These are phyloP conservation scores for Phytophthora vignae DNA, from an alignment of 352 stramenopile genomes.

Conservation along the genomic window DNA sequence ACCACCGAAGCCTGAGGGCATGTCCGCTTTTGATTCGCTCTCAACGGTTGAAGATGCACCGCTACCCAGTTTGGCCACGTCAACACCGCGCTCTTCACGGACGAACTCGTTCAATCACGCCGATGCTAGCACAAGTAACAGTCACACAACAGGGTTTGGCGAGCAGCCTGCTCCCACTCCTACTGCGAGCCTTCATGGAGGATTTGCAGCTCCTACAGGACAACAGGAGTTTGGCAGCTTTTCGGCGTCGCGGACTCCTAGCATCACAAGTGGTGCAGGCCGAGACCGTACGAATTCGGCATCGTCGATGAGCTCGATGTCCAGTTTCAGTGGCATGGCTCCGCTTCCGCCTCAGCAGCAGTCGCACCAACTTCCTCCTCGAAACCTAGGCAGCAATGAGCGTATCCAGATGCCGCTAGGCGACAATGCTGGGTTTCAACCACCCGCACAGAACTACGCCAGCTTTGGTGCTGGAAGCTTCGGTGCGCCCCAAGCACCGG, in stretches of 20 bases:
- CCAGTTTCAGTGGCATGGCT: slow-evolving; percentile 41
- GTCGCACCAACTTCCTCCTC: slow-evolving; percentile 27
- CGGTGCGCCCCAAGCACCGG: slow-evolving; percentile 4
- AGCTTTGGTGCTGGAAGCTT: slow-evolving; percentile 30
- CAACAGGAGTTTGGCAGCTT: slow-evolving; percentile 31
- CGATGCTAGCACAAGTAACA: slow-evolving; percentile 12
- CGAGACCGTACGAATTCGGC: slow-evolving; percentile 52
- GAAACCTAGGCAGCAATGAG: slow-evolving; percentile 36
- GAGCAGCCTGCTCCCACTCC: slow-evolving; percentile 18
- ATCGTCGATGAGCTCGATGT: slow-evolving; percentile 54
- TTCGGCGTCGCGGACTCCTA: slow-evolving; percentile 18
- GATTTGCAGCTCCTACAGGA: slow-evolving; percentile 18
- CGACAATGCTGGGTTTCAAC: slow-evolving; percentile 23
- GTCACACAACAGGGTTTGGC: slow-evolving; percentile 8
- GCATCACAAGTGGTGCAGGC: slow-evolving; percentile 8
- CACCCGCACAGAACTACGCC: slow-evolving; percentile 22
- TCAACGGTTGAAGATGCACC: slow-evolving; percentile 42
- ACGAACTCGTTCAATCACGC: slow-evolving; percentile 32
- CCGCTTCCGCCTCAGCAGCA: slow-evolving; percentile 25
- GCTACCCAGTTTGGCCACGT: slow-evolving; percentile 38
- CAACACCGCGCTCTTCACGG: slow-evolving; percentile 31
- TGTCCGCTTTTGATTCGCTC: slow-evolving; percentile 70
- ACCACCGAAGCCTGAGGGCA: slow-evolving; percentile 44
- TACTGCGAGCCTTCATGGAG: slow-evolving; percentile 25
- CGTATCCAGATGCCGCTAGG: slow-evolving; percentile 30